Base-by-base conservation (phyloP, 179 eudicot genomes). In the Sideroxylon spinosum region DNA sequence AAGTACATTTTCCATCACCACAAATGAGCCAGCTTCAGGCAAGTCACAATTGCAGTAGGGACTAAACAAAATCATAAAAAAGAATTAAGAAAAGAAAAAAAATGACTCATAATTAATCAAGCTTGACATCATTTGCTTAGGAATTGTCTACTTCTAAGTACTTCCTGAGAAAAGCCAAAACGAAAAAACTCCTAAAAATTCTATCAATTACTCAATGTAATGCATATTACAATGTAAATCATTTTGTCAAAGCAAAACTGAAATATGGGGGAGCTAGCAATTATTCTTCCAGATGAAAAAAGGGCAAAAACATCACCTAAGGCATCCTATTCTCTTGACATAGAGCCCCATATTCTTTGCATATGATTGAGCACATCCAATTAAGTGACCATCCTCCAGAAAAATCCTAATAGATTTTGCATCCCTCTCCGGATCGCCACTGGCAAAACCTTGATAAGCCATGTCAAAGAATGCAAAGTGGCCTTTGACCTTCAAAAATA, bases 381-480 rank as follows among this genome's bases (percentile, higher is more conserved):
- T 37, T 37, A 37, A 3, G 44, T 37, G 44, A 37, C 44, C 44
- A 37, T 37, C 5, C 44, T 3, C 44, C 3, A 37, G 44, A 37
- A 37, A 37, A 37, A 37, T 37, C 5, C 44, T 37, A 37, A 1
- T 96, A 65, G 99, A 89, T 80, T 81, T 96, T 57, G 98, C 99
- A 86, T 96, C 99, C 82, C 90, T 96, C 83, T 94, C 99, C 25
- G 99, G 94, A 82, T 92, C 93, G 81, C 99, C 99, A 75, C 91
- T 96, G 20, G 99, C 99, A 87, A 96, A 96, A 52, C 99, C 99
- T 92, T 96, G 99, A 83, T 96, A 96, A 69, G 99, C 99, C 99
- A 96, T 96, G 89, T 96, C 99, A 83, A 96, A 96, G 81, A 96
- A 94, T 48, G 99, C 91, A 82, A 94, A 92, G 85, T 96, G 99